Conservation (phyloP, 2,329 filamentous ascomycete genomes). For the Plectosphaerella cucumerina region DNA sequence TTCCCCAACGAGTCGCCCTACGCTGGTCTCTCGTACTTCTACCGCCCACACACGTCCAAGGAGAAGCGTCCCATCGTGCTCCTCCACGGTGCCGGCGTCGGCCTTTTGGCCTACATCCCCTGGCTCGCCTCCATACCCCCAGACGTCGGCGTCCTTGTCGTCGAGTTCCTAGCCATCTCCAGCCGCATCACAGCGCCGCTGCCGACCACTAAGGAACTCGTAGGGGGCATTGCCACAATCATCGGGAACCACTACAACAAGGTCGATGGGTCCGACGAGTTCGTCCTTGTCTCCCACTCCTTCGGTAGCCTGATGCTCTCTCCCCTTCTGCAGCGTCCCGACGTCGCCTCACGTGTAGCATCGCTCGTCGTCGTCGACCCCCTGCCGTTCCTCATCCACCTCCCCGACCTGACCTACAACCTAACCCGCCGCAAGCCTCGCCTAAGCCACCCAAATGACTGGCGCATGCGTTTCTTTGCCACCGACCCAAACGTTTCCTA, state of each 20-base stretch:
- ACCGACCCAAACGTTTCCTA: slow-evolving; percentile 64
- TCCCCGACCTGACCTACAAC: slow-evolving; percentile 68
- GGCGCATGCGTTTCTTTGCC: slow-evolving; percentile 67
- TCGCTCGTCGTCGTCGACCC: slow-evolving; percentile 52
- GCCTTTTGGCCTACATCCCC: slow-evolving; percentile 56
- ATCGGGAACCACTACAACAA: slow-evolving; percentile 55
- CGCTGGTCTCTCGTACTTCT: slow-evolving; percentile 57
- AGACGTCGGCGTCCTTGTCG: slow-evolving; percentile 56
- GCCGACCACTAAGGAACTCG: slow-evolving; percentile 11
- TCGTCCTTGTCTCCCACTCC: slow-evolving; percentile 59
- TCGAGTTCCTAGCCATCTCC: slow-evolving; percentile 64
- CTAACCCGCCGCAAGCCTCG: slow-evolving; percentile 52
- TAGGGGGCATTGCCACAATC: slow-evolving; percentile 31
- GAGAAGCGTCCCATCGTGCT: slow-evolving; percentile 59
- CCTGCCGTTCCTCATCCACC: slow-evolving; percentile 64
- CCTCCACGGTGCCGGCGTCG: slow-evolving; percentile 68
- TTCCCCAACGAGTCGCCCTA: slow-evolving; percentile 43
- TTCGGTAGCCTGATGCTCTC: slow-evolving; percentile 61
- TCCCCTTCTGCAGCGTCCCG: slow-evolving; percentile 33
- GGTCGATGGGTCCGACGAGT: slow-evolving; percentile 43
- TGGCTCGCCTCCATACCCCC: slow-evolving; percentile 47
- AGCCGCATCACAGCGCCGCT: slow-evolving; percentile 52
- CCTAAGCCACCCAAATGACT: slow-evolving; percentile 37
- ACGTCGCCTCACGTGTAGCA: slow-evolving; percentile 38
- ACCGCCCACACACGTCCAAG: slow-evolving; percentile 56